phyloP scores from a whole-genome alignment of 176 grass and related monocot genomes.

The Puccinellia tenuiflora region DNA sequence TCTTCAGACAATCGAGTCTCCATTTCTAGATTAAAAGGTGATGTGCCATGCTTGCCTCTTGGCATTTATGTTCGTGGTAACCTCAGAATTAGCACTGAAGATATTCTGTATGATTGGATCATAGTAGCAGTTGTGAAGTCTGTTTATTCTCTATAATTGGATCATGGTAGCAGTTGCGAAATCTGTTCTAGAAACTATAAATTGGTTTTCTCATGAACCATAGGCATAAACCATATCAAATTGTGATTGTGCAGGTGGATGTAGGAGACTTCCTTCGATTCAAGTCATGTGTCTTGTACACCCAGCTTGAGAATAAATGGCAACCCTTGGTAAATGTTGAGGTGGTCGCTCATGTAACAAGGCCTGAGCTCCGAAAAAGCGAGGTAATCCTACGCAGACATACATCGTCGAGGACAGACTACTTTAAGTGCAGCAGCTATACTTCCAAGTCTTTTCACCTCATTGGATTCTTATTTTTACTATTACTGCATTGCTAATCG shows the following conservation, averaged over 20 bases:
- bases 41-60: neutral
- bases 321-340: constrained; percentile 87
- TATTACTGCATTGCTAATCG: neutral
- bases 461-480: neutral
- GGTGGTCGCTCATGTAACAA: constrained; percentile 93
- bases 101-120: neutral
- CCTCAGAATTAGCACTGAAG: neutral
- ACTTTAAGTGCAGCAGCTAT: neutral
- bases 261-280: constrained; percentile 94
- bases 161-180: neutral
- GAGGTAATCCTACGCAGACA: constrained; percentile 39
- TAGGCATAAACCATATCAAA: neutral
- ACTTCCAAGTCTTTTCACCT: neutral
- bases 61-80: neutral
- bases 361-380: constrained; percentile 85
- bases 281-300: constrained; percentile 93
- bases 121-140: neutral
- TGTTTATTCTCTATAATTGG: neutral
- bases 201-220: neutral
- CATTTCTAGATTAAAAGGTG: constrained; percentile 4
- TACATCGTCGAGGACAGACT: neutral
- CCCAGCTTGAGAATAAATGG: constrained; percentile 70
- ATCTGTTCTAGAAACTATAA: neutral
- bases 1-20: neutral
- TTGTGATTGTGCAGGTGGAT: constrained; percentile 60